Evolutionary conservation across 2,329 filamentous ascomycete genomes (phyloP), one percentile per base, ranked within the genome.

Genomic region (Dothideomycetidae sp.): DNA sequence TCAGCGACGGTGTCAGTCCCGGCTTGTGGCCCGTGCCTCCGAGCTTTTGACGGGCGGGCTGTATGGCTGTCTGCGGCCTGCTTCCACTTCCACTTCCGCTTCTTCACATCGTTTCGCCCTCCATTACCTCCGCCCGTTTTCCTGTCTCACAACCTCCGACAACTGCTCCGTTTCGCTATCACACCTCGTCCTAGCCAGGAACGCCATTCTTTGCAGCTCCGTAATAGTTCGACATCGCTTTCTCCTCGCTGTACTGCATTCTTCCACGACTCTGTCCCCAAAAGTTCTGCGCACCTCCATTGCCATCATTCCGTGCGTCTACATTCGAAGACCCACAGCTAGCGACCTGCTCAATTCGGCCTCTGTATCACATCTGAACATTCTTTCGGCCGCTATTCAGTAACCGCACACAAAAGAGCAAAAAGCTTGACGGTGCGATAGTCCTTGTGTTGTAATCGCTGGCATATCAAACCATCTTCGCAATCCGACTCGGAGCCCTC

Each of bases 401-500:
- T n/a, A n/a, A n/a, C n/a, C n/a, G n/a, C n/a, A n/a, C n/a, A n/a
- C n/a, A n/a, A n/a, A n/a, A n/a, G n/a, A n/a, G n/a, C n/a, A n/a
- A n/a, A n/a, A n/a, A n/a, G n/a, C n/a, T n/a, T n/a, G n/a, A 7
- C 21, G 21, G 7, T 26, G 21, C 21, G n/a, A n/a, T 26, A 26
- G 7, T n/a, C 7, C 21, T 26, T 26, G 21, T n/a, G 21, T n/a
- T 26, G 9, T 31, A 13, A 31, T 31, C 12, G 29, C 12, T 12
- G 9, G n/a, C 13, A n/a, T n/a, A 14, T 16, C 19, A 39, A 2
- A 29, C 12, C 14, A 30, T 18, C 23, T 17, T 14, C 21, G n/a
- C 21, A 26, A 26, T 26, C 21, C n/a, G 21, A 7, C n/a, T 26
- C 21, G 21, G n/a, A 29, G 36, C 36, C 36, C 29, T 33, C 19